Percentiles rank a stretch among this genome's conserved stretches.
Conservation (phyloP, 331 rosid genomes). For the Malus hybrid region DNA sequence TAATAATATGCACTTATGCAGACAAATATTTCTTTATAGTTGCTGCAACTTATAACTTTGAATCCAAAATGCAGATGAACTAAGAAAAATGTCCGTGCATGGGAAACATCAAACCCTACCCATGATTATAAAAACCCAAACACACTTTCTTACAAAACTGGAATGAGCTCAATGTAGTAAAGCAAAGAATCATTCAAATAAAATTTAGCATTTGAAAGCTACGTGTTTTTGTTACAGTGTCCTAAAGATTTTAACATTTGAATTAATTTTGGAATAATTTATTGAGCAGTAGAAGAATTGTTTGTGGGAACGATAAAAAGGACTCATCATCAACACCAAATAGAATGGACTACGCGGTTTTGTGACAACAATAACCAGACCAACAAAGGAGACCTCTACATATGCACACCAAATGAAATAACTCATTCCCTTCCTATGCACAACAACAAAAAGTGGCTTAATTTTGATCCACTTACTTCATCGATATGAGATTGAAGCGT, state of each 20-base stretch:
- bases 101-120: not conserved
- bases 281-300: not conserved
- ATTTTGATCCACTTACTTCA: slow-evolving; percentile 44
- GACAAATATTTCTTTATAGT: too few relatives aligned
- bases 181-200: not conserved
- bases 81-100: not conserved
- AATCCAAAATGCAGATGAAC: not conserved
- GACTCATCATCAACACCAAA: not conserved
- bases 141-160: not conserved
- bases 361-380: not conserved
- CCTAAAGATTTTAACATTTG: not conserved
- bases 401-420: not conserved
- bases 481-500: slow-evolving; percentile 35
- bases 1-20: too few relatives aligned
- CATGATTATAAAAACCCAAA: not conserved
- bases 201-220: not conserved
- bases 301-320: not conserved
- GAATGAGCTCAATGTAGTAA: not conserved
- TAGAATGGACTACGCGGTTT: not conserved
- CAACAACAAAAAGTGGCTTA: not conserved
- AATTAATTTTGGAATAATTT: not conserved
- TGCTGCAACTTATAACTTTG: not conserved
- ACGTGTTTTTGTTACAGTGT: not conserved
- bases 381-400: not conserved
- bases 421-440: not conserved